A percentile compares a stretch with the other conserved stretches of the same genome.
Evolutionary conservation across 2,329 filamentous ascomycete genomes (phyloP).

Genomic region (Penicillium psychrosexuale): DNA sequence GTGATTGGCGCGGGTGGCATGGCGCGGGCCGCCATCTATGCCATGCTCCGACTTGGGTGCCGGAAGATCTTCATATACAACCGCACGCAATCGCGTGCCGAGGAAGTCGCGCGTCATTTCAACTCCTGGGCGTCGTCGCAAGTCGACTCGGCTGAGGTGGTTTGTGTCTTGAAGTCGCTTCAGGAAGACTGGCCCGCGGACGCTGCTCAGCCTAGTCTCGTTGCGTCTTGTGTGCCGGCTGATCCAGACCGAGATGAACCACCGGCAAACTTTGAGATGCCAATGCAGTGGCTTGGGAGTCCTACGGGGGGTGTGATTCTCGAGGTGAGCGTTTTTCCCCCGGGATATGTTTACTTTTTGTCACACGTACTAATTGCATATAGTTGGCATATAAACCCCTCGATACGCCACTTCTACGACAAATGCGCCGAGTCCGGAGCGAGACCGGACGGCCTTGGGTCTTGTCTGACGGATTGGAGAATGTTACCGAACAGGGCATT

Average conservation of each 20-base stretch:
- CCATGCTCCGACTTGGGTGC: constrained; percentile 73
- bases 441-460: constrained; percentile 60
- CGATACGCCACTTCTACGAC: constrained; percentile 66
- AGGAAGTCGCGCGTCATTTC: constrained; percentile 67
- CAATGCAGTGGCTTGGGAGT: constrained; percentile 66
- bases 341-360: not conserved
- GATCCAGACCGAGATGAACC: constrained; percentile 62
- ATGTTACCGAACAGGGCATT: constrained; percentile 74
- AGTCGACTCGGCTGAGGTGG: constrained; percentile 37
- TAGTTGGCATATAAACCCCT: constrained; percentile 66
- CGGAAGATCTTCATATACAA: constrained; percentile 74
- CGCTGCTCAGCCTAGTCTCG: constrained; percentile 66
- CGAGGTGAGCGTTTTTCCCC: constrained; percentile 49
- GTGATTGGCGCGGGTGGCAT: constrained; percentile 66
- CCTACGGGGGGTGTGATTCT: constrained; percentile 72
- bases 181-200: constrained; percentile 63
- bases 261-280: constrained; percentile 68
- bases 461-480: constrained; percentile 70
- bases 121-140: constrained; percentile 49
- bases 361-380: constrained; percentile 20
- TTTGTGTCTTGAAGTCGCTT: constrained; percentile 56
- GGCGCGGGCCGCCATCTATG: constrained; percentile 74
- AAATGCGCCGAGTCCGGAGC: constrained; percentile 60
- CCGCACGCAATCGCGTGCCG: constrained; percentile 64
- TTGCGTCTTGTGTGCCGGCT: constrained; percentile 73